phyloP scores from a whole-genome alignment of 2,329 filamentous ascomycete species.

The Huntiella savannae region DNA sequence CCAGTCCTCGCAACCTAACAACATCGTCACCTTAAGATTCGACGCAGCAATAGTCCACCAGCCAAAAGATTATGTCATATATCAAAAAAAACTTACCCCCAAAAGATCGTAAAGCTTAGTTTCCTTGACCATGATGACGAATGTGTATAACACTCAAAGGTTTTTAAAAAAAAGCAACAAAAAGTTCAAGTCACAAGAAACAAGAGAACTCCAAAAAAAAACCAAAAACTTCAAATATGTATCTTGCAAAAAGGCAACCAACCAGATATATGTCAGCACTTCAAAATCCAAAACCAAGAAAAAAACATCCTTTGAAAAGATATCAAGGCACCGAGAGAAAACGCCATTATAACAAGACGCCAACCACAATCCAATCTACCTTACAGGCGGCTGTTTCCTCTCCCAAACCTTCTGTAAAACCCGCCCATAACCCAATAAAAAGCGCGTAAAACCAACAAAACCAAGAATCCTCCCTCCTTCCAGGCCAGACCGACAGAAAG shows the following conservation, averaged over 20 bases:
- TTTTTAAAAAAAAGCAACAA: background rate
- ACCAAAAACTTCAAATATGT: background rate
- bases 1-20: background rate
- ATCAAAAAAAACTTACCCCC: slow-evolving; percentile 37
- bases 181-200: background rate
- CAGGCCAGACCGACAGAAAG: background rate
- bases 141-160: background rate
- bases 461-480: background rate
- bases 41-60: background rate
- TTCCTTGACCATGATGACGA: slow-evolving; percentile 48
- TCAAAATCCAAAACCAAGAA: background rate
- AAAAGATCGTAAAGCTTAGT: slow-evolving; percentile 63
- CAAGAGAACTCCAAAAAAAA: background rate
- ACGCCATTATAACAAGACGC: background rate
- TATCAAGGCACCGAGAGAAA: background rate
- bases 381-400: too few species aligned
- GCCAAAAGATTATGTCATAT: background rate
- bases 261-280: background rate
- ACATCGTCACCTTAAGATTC: background rate
- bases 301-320: background rate
- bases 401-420: background rate
- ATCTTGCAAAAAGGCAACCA: background rate
- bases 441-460: too few species aligned
- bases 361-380: too few species aligned
- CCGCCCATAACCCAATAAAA: background rate